These are phyloP conservation scores for Mycena haematopus DNA, from an alignment of 768 basidiomycete species.

Conservation along the genomic window DNA sequence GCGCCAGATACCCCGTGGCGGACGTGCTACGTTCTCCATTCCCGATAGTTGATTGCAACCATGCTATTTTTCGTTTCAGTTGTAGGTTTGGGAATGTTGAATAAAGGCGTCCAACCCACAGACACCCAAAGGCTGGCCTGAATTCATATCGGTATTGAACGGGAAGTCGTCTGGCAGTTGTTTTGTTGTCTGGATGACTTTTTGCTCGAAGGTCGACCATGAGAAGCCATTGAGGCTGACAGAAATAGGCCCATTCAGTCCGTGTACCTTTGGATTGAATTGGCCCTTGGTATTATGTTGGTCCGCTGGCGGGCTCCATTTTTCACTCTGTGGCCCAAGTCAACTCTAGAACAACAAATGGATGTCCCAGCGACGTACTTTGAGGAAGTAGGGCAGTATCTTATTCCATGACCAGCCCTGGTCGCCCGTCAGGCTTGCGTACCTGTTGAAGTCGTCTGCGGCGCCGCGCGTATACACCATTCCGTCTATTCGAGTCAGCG, in stretches of 20 bases:
- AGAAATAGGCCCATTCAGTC: constrained; percentile 37
- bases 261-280: constrained; percentile 39
- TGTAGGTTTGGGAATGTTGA: neutral
- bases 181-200: constrained; percentile 40
- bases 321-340: constrained; percentile 40
- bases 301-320: constrained; percentile 42
- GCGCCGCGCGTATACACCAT: constrained; percentile 11
- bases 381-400: neutral
- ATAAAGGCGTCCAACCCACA: constrained; percentile 25
- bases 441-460: constrained; percentile 7
- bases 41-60: constrained; percentile 34
- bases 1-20: constrained; percentile 37
- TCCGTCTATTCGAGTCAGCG: neutral
- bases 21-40: constrained; percentile 34
- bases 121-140: constrained; percentile 36
- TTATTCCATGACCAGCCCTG: neutral
- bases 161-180: constrained; percentile 21
- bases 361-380: neutral
- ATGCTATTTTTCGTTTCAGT: constrained; percentile 23
- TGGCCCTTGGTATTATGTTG: constrained; percentile 45
- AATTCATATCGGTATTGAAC: constrained; percentile 37
- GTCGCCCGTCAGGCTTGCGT: constrained; percentile 23
- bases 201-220: constrained; percentile 33
- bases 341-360: neutral
- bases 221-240: constrained; percentile 40